phyloP scores from a whole-genome alignment of 75 land plant species.

The Cupressus sempervirens region DNA sequence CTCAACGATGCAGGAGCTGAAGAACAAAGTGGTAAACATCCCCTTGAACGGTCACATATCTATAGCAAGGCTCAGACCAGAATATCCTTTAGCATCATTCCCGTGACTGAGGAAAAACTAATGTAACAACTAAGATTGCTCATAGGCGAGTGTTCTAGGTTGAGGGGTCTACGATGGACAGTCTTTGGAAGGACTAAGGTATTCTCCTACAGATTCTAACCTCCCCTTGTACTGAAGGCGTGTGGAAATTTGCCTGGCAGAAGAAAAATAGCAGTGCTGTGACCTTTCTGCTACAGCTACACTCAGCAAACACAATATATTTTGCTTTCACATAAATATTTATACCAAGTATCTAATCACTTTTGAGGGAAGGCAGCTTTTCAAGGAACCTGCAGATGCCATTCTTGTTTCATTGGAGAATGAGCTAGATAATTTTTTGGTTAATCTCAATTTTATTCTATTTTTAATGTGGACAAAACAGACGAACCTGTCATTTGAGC shows the following conservation, averaged over 20 bases:
- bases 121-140: not conserved
- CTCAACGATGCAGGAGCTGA: not conserved
- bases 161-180: not conserved
- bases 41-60: not conserved
- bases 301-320: not conserved
- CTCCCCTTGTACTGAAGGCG: not conserved
- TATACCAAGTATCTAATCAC: not conserved
- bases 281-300: not conserved
- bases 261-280: not conserved
- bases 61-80: not conserved
- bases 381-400: not conserved
- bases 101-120: not conserved
- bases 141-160: not conserved
- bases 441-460: not conserved
- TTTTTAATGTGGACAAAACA: not conserved
- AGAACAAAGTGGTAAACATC: not conserved
- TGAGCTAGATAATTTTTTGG: not conserved
- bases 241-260: not conserved
- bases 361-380: not conserved
- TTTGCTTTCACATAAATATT: not conserved
- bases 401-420: not conserved
- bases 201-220: not conserved
- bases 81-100: not conserved
- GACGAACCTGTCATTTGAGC: not conserved
- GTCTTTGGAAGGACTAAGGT: not conserved